These are phyloP conservation scores for Colletotrichum tofieldiae DNA, from an alignment of 2,329 filamentous ascomycete genomes.

Conservation along the genomic window DNA sequence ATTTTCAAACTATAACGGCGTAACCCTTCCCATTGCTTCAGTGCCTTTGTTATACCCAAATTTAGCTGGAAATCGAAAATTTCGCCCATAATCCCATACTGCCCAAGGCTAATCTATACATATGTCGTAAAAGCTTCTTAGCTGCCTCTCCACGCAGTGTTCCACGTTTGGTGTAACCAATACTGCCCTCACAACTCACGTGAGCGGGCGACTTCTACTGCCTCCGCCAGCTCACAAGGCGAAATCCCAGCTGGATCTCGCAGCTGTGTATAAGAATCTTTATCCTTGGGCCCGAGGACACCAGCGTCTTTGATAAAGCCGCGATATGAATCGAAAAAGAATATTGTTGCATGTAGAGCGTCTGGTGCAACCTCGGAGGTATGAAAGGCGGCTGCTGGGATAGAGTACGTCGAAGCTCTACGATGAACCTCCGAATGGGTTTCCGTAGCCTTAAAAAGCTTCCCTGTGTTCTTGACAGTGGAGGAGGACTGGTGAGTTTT, in stretches of 20 bases:
- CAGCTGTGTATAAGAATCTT: conserved; percentile 42
- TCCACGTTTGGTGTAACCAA: neutral
- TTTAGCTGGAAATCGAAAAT: too few relatives aligned
- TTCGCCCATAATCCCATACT: too few relatives aligned
- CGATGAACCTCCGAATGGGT: conserved; percentile 35
- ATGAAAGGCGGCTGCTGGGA: conserved; percentile 52
- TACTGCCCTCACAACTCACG: neutral
- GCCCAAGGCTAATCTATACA: too few relatives aligned
- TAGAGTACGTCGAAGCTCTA: conserved; percentile 48
- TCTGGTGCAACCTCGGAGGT: conserved; percentile 48
- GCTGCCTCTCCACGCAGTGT: too few relatives aligned
- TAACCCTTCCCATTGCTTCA: too few relatives aligned
- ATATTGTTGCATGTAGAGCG: conserved; percentile 53
- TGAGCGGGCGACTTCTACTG: conserved; percentile 43
- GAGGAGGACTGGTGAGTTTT: conserved; percentile 48
- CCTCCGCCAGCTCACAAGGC: conserved; percentile 42
- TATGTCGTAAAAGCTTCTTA: too few relatives aligned
- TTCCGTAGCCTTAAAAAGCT: conserved; percentile 43
- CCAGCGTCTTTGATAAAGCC: conserved; percentile 51
- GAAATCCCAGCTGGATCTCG: conserved; percentile 46
- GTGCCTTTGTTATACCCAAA: neutral
- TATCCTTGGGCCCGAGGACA: conserved; percentile 52
- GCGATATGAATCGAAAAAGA: conserved; percentile 54
- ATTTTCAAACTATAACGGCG: neutral
- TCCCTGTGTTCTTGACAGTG: conserved; percentile 47